Evolutionary conservation across 1,139 yeast species (phyloP).

Genomic region (Saccharomycopsis hybrid): DNA sequence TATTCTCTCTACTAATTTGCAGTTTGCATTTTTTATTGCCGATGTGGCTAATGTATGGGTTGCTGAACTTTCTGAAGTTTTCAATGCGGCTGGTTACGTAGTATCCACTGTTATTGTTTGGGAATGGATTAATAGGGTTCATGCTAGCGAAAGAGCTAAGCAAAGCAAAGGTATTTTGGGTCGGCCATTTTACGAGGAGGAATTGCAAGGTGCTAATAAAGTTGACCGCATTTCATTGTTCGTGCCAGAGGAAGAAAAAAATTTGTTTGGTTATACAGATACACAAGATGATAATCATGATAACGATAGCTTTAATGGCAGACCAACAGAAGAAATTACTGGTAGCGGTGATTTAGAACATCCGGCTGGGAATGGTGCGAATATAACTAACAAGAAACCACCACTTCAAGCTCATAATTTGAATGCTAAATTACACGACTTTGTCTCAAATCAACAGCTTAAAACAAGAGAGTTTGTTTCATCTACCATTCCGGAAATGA

Average conservation of each 20-base stretch:
- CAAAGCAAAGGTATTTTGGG: conserved; percentile 81
- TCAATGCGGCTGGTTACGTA: conserved; percentile 67
- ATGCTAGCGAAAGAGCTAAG: conserved; percentile 51
- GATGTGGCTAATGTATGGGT: conserved; percentile 73
- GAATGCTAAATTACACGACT: background rate
- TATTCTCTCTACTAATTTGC: conserved; percentile 51
- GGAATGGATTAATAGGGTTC: conserved; percentile 81
- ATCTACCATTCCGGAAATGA: conserved; percentile 21
- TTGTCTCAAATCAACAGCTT: background rate
- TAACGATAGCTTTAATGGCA: conserved; percentile 1
- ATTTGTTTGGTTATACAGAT: conserved; percentile 19
- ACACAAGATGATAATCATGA: conserved; percentile 12
- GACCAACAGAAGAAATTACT: conserved; percentile 4
- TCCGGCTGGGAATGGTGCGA: background rate
- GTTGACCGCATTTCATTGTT: conserved; percentile 19
- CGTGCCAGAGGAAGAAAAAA: conserved; percentile 15
- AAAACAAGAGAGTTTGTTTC: conserved; percentile 7
- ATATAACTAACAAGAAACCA: background rate
- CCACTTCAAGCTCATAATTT: background rate
- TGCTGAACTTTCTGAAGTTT: conserved; percentile 63
- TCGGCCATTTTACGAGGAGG: conserved; percentile 70
- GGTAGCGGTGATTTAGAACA: background rate
- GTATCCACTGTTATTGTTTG: conserved; percentile 72
- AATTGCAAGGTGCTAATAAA: conserved; percentile 34
- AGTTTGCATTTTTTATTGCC: conserved; percentile 70